These are phyloP conservation scores for Debaryomyces coudertii DNA, from an alignment of 1,139 yeast species.

Conservation along the genomic window DNA sequence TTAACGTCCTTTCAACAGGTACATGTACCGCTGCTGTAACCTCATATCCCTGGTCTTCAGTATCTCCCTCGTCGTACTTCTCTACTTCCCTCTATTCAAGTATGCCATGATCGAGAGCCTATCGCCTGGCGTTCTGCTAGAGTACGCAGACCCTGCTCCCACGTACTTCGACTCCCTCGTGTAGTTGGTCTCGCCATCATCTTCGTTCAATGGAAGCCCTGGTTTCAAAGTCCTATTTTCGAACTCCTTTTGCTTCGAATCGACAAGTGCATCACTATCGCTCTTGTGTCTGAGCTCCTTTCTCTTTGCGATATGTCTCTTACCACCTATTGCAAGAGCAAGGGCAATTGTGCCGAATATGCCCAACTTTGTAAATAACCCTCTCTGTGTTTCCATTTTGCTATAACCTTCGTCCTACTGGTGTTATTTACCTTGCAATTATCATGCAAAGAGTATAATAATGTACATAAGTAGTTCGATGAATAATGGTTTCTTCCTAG, in stretches of 20 bases:
- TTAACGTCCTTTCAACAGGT: too few relatives aligned
- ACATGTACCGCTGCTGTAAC: too few relatives aligned
- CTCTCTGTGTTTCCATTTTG: slow-evolving; percentile 41
- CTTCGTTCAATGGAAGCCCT: slow-evolving; percentile 35
- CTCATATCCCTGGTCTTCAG: too few relatives aligned
- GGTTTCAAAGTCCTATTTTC: slow-evolving; percentile 32
- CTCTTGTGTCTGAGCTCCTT: slow-evolving; percentile 41
- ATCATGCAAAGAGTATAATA: neutral
- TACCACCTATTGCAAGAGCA: slow-evolving; percentile 38
- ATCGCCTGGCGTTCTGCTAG: slow-evolving; percentile 54
- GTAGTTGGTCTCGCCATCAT: slow-evolving; percentile 18
- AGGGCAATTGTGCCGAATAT: slow-evolving; percentile 37
- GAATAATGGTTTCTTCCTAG: neutral
- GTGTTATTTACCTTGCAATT: neutral
- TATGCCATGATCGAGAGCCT: slow-evolving; percentile 40
- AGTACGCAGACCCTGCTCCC: slow-evolving; percentile 65
- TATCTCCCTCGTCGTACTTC: neutral
- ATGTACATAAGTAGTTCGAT: neutral
- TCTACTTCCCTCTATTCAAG: slow-evolving; percentile 21
- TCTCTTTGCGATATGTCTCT: slow-evolving; percentile 37
- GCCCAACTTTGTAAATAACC: slow-evolving; percentile 40
- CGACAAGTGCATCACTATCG: slow-evolving; percentile 45
- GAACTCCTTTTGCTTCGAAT: slow-evolving; percentile 38
- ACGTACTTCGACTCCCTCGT: slow-evolving; percentile 62
- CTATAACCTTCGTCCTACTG: neutral